Conservation (phyloP, 2,329 filamentous ascomycete species). For the Aspergillus fructus region DNA sequence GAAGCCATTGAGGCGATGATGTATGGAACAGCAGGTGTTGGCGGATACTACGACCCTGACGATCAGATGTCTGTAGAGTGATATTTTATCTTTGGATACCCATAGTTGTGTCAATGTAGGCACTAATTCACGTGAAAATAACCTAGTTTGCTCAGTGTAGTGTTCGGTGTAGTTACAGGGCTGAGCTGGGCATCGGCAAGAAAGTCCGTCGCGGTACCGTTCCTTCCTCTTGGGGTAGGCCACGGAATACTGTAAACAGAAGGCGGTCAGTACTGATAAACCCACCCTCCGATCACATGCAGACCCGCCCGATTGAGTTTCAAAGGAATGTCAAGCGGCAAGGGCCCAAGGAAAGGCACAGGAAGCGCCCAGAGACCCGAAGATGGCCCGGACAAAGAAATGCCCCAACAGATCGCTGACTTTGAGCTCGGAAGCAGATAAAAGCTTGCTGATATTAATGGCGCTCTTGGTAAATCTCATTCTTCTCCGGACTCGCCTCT, state of each 20-base stretch:
- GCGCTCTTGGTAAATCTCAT: background rate
- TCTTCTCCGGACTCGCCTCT: background rate
- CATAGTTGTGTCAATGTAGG: background rate
- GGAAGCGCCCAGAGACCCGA: background rate
- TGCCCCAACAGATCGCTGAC: background rate
- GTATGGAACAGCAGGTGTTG: conserved; percentile 15
- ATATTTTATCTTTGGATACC: conserved; percentile 3
- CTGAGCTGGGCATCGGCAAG: no score
- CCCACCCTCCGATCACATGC: conserved; percentile 10
- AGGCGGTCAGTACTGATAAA: background rate
- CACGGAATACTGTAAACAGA: background rate
- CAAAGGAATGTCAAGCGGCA: background rate
- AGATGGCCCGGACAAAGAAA: background rate
- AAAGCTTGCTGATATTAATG: background rate
- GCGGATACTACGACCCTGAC: conserved; percentile 22
- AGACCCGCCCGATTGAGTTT: conserved; percentile 11
- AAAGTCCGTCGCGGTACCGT: no score
- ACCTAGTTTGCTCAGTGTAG: background rate
- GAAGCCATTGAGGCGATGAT: conserved; percentile 31
- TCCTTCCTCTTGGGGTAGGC: background rate
- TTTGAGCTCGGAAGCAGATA: background rate
- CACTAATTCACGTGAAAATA: background rate
- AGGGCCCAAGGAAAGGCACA: background rate
- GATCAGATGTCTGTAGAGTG: conserved; percentile 28
- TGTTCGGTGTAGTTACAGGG: no score